Base-by-base conservation (phyloP, 805 yeast genomes). In the Saccharomycopsis sp. region DNA sequence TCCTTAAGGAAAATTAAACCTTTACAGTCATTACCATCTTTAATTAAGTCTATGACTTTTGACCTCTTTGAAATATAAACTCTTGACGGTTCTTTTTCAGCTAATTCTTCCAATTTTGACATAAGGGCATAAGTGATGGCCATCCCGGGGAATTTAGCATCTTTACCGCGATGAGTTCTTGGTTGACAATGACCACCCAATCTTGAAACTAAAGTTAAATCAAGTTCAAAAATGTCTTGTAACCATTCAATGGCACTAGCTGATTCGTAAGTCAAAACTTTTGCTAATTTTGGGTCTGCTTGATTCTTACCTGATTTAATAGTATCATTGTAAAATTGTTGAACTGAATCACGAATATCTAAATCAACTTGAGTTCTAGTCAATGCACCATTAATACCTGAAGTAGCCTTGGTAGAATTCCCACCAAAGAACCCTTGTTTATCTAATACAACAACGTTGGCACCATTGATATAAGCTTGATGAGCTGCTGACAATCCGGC, bases 161-260 rank as follows among this genome's bases (percentile, higher is more conserved):
- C 82, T 40, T 75, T 72, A 1, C 94, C 89, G 54, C 94, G 71
- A 59, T 85, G 95, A 1, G 95, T 85, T 59, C 95, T 70, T 17
- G 86, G 79, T 40, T 71, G 76, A 1, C 88, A 79, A 57, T 85
- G 94, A 2, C 95, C 95, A 22, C 95, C 95, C 35, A 85, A 62
- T 54, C 85, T 74, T n/a, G 85, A 73, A 9, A 85, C 82, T 13
- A 79, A 67, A 5, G 83, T 72, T 45, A 85, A 64, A 54, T 80
- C 85, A 40, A 84, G 63, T 4, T 68, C 71, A 53, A 84, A 77
- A 3, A 70, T 72, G 24, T 73, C 70, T 53, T 81, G 82, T 41
- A 85, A 68, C 90, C 94, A 85, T 39, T 75, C 74, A 40, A 85
- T 72, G 0, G 93, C 89, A 35, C 68, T 72, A 4, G 74, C 77